Percentiles rank a stretch among this genome's conserved stretches.
phyloP scores from a whole-genome alignment of 192 early-diverging fungal genomes.

The Coemansia sp. region DNA sequence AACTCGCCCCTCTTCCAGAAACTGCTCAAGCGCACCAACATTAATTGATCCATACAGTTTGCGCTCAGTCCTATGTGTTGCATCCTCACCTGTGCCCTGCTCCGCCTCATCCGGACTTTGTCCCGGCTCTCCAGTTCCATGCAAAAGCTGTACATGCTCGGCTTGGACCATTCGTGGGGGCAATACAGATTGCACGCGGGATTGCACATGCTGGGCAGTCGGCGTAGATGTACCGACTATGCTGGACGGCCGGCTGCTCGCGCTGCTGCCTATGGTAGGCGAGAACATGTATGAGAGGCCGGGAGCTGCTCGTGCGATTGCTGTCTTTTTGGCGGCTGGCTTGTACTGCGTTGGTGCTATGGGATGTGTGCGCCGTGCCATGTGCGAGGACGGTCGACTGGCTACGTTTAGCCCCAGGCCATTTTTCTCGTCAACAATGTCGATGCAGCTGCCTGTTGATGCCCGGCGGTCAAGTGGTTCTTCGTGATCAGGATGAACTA shows the following conservation, averaged over 20 bases:
- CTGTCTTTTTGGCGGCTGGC: slow-evolving; percentile 29
- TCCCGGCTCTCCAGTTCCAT: not conserved
- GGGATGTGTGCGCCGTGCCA: slow-evolving; percentile 14
- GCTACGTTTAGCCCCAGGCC: slow-evolving; percentile 19
- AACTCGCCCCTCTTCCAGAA: slow-evolving; percentile 46
- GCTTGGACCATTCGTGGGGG: not conserved
- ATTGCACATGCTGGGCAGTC: slow-evolving; percentile 7
- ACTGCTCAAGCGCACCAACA: slow-evolving; percentile 44
- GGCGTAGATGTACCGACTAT: slow-evolving; percentile 28
- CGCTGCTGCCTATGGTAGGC: slow-evolving; percentile 20
- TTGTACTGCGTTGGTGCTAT: slow-evolving; percentile 49
- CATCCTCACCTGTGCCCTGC: not conserved
- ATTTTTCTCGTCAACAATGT: slow-evolving; percentile 11
- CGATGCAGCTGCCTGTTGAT: slow-evolving; percentile 18
- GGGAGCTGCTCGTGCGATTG: slow-evolving; percentile 49
- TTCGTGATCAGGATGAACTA: not conserved
- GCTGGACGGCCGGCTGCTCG: slow-evolving; percentile 46
- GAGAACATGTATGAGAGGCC: slow-evolving; percentile 57
- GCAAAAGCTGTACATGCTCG: too few relatives aligned
- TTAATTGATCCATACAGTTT: slow-evolving; percentile 41
- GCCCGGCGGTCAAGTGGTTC: not conserved
- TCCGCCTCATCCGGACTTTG: not conserved
- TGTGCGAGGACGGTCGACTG: slow-evolving; percentile 29
- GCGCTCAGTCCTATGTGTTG: slow-evolving; percentile 10
- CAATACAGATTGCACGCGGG: not conserved